These are phyloP conservation scores for Ceriops decandra DNA, from an alignment of 345 rosid species.

Conservation along the genomic window DNA sequence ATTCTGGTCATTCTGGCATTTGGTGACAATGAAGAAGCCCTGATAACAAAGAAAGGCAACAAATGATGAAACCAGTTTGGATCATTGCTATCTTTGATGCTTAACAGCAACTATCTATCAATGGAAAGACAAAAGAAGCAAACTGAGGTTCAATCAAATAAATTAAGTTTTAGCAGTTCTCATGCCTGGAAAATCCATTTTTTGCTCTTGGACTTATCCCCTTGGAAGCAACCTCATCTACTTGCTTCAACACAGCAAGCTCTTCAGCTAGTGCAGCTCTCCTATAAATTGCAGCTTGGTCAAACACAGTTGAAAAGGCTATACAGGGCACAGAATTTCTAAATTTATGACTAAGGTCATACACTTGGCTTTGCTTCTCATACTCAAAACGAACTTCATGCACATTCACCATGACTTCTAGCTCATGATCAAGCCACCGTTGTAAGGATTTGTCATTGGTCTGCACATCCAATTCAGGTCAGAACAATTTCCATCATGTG, in stretches of 20 bases:
- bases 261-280: slow-evolving; percentile 96
- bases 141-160: neutral
- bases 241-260: slow-evolving; percentile 82
- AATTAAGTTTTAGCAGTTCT: slow-evolving; percentile 4
- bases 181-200: slow-evolving; percentile 89
- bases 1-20: slow-evolving; percentile 85
- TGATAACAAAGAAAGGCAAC: slow-evolving; percentile 30
- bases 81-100: neutral
- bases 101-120: neutral
- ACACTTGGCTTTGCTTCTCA: slow-evolving; percentile 98
- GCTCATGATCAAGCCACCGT: slow-evolving; percentile 93
- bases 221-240: slow-evolving; percentile 79
- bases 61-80: slow-evolving; percentile 8
- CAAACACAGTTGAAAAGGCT: slow-evolving; percentile 6
- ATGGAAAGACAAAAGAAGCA: neutral
- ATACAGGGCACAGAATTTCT: slow-evolving; percentile 5
- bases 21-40: slow-evolving; percentile 95
- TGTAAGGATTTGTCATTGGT: slow-evolving; percentile 87
- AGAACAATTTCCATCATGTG: slow-evolving; percentile 11
- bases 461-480: slow-evolving; percentile 32
- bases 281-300: slow-evolving; percentile 35
- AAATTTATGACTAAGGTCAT: slow-evolving; percentile 30
- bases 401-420: slow-evolving; percentile 98
- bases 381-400: slow-evolving; percentile 97
- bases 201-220: slow-evolving; percentile 89